These are phyloP conservation scores for Allium fistulosum DNA, from an alignment of 106 monocot species.

Conservation along the genomic window DNA sequence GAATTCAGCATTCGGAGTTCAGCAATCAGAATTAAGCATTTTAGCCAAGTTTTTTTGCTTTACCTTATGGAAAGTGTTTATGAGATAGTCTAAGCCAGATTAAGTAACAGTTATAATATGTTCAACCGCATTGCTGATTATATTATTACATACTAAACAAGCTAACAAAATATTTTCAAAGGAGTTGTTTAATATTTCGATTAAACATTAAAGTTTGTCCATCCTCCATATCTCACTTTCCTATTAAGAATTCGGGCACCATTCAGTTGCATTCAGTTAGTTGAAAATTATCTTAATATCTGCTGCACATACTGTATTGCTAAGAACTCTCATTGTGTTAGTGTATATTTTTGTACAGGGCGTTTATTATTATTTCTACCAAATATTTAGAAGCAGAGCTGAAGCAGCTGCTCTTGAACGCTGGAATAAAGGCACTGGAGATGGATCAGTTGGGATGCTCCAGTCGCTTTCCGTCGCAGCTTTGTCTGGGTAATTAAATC, in stretches of 20 bases:
- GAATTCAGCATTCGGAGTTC: too few species aligned
- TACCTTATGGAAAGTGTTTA: too few species aligned
- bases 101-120: too few species aligned
- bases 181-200: too few species aligned
- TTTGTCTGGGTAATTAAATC: constrained; percentile 57
- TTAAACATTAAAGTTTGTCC: too few species aligned
- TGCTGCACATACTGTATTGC: not conserved
- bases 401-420: constrained; percentile 56
- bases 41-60: too few species aligned
- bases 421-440: constrained; percentile 65
- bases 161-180: too few species aligned
- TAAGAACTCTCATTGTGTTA: not conserved
- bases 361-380: constrained; percentile 97
- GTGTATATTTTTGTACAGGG: constrained; percentile 43
- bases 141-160: too few species aligned
- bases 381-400: constrained; percentile 85
- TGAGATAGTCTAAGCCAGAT: too few species aligned
- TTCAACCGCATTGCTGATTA: too few species aligned
- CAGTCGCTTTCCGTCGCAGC: constrained; percentile 84
- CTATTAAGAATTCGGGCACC: not conserved
- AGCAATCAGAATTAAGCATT: too few species aligned
- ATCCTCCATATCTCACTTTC: not conserved
- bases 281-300: not conserved
- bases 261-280: constrained; percentile 1
- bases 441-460: constrained; percentile 95